Conservation (phyloP, 2,329 filamentous ascomycete genomes). For the Microcyclospora pomicola region DNA sequence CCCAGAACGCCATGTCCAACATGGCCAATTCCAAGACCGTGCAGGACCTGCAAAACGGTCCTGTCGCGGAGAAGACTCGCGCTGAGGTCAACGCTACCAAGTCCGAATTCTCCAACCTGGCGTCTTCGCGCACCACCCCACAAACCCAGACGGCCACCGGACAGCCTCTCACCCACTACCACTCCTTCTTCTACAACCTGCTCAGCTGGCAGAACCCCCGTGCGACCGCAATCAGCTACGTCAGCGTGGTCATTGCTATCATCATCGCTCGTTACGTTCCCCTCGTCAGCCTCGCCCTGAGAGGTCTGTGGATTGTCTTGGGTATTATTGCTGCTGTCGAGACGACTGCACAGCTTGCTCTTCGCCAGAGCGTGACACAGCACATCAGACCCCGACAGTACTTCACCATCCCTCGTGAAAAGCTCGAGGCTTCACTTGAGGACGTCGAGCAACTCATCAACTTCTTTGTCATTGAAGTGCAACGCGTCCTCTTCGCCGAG, state of each 20-base stretch:
- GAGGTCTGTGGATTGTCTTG: slow-evolving; percentile 44
- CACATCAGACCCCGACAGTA: slow-evolving; percentile 51
- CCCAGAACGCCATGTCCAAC: slow-evolving; percentile 33
- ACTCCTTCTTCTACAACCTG: slow-evolving; percentile 52
- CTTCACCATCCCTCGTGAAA: slow-evolving; percentile 52
- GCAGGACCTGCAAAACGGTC: slow-evolving; percentile 37
- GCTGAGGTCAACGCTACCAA: slow-evolving; percentile 42
- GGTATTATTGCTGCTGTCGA: slow-evolving; percentile 46
- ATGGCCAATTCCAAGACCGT: slow-evolving; percentile 37
- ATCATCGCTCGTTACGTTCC: slow-evolving; percentile 50
- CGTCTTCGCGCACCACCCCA: slow-evolving; percentile 39
- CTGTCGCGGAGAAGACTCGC: slow-evolving; percentile 43
- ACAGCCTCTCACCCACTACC: slow-evolving; percentile 52
- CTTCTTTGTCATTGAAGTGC: slow-evolving; percentile 55
- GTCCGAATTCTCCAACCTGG: slow-evolving; percentile 45
- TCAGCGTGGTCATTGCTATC: slow-evolving; percentile 42
- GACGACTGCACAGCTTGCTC: slow-evolving; percentile 39
- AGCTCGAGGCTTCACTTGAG: slow-evolving; percentile 45
- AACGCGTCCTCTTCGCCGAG: slow-evolving; percentile 52
- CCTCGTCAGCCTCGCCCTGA: slow-evolving; percentile 47
- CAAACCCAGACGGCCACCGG: slow-evolving; percentile 43
- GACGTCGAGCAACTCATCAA: slow-evolving; percentile 52
- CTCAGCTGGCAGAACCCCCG: slow-evolving; percentile 55
- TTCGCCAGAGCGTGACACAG: slow-evolving; percentile 46
- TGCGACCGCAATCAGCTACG: slow-evolving; percentile 48